Evolutionary conservation across 345 rosid species (phyloP).

Genomic region (Salix viminalis): DNA sequence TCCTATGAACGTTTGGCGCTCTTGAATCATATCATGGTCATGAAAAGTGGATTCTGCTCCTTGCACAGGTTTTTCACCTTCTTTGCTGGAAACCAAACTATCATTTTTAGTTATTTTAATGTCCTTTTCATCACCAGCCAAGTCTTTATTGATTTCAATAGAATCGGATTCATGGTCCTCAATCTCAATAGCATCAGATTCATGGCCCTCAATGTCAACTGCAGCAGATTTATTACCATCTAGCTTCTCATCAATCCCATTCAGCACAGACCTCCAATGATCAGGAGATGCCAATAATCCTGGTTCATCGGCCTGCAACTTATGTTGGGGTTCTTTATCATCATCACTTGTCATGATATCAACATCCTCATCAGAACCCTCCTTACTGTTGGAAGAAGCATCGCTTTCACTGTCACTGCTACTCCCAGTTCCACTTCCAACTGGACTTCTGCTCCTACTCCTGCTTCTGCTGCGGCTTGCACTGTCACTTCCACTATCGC

Average conservation of each 20-base stretch:
- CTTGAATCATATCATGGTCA: constrained; percentile 41
- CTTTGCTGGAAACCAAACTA: constrained; percentile 15
- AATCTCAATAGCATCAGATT: constrained; percentile 44
- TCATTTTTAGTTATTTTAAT: constrained; percentile 38
- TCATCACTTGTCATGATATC: constrained; percentile 87
- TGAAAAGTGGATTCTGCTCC: constrained; percentile 32
- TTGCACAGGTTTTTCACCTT: constrained; percentile 22
- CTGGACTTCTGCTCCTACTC: constrained; percentile 49
- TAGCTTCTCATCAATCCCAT: constrained; percentile 41
- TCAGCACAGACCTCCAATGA: constrained; percentile 28
- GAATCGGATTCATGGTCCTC: constrained; percentile 42
- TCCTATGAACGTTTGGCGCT: constrained; percentile 65
- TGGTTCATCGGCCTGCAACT: constrained; percentile 40
- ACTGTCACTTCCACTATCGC: constrained; percentile 64
- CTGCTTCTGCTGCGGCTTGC: constrained; percentile 49
- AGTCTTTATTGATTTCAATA: constrained; percentile 50
- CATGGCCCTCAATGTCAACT: constrained; percentile 31
- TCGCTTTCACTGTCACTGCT: constrained; percentile 94
- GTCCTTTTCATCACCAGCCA: constrained; percentile 51
- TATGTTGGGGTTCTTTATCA: constrained; percentile 53
- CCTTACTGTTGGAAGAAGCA: constrained; percentile 79
- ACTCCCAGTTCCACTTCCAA: constrained; percentile 62
- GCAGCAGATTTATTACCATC: constrained; percentile 33
- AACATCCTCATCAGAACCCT: constrained; percentile 89
- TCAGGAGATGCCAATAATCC: constrained; percentile 26